phyloP scores from a whole-genome alignment of 164 flowering plant species.

The Berberis thunbergii region DNA sequence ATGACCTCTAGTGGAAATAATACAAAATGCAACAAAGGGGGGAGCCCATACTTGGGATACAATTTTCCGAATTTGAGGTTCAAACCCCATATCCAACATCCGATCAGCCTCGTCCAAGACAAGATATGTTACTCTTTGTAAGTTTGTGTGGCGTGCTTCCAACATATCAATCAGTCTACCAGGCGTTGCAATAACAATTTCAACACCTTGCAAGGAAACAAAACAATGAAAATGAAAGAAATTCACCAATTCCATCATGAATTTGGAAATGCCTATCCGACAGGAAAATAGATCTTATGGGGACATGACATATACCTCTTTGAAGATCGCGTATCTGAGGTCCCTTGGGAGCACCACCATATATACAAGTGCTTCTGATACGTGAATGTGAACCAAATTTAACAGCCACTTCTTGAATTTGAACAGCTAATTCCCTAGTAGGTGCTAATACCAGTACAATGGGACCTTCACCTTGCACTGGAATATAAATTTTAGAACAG shows the following conservation, averaged over 20 bases:
- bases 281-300: background rate
- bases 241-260: background rate
- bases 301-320: conserved; percentile 38
- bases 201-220: conserved; percentile 53
- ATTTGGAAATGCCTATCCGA: background rate
- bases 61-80: conserved; percentile 93
- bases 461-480: conserved; percentile 82
- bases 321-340: conserved; percentile 95
- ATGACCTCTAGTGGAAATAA: no score
- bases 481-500: no score
- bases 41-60: conserved; percentile 55
- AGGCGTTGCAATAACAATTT: conserved; percentile 97
- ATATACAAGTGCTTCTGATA: conserved; percentile 74
- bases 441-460: conserved; percentile 83
- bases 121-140: conserved; percentile 89
- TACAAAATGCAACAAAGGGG: background rate
- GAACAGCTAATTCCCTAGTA: conserved; percentile 94
- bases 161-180: conserved; percentile 95
- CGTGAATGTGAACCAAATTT: conserved; percentile 63
- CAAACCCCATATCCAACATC: conserved; percentile 99
- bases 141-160: conserved; percentile 81
- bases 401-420: conserved; percentile 78
- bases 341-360: conserved; percentile 98
- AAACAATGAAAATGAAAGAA: background rate
- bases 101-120: conserved; percentile 98